Percentiles rank a stretch among this genome's conserved stretches.
Evolutionary conservation across 2,329 filamentous ascomycete species (phyloP).

Genomic region (Aspergillus tubingensis): DNA sequence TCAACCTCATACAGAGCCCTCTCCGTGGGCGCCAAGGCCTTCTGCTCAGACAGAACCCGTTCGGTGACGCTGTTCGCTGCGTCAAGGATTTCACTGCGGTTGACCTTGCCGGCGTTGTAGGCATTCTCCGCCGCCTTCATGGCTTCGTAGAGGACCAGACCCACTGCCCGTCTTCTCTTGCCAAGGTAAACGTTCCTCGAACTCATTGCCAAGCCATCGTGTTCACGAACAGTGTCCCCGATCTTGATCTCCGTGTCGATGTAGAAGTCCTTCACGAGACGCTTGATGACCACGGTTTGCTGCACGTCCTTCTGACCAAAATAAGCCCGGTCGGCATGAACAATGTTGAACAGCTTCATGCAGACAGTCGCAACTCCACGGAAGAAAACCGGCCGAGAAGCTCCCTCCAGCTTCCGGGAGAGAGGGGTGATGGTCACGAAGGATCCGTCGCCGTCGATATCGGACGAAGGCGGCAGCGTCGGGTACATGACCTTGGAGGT

Average conservation of each 20-base stretch:
- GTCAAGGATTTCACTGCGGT: conserved; percentile 68
- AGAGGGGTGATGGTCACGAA: conserved; percentile 92
- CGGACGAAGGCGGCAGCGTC: conserved; percentile 70
- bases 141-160: conserved; percentile 70
- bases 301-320: conserved; percentile 99
- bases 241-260: conserved; percentile 74
- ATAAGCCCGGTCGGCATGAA: conserved; percentile 75
- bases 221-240: conserved; percentile 72
- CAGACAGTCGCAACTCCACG: conserved; percentile 94
- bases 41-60: conserved; percentile 61
- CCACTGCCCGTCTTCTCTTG: conserved; percentile 67
- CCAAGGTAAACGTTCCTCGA: conserved; percentile 94
- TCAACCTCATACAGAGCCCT: conserved; percentile 79
- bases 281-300: conserved; percentile 85
- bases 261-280: conserved; percentile 85
- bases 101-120: conserved; percentile 58
- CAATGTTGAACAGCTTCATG: conserved; percentile 88
- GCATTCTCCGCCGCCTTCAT: conserved; percentile 69
- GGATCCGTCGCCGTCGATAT: conserved; percentile 74
- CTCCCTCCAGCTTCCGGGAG: conserved; percentile 77
- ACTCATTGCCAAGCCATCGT: conserved; percentile 84
- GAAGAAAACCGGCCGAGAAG: conserved; percentile 89
- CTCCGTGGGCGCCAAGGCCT: conserved; percentile 58
- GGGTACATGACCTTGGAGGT: conserved; percentile 86
- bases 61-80: conserved; percentile 66